Evolutionary conservation across 164 flowering plant species (phyloP).

Genomic region (Macadamia tetraphylla): DNA sequence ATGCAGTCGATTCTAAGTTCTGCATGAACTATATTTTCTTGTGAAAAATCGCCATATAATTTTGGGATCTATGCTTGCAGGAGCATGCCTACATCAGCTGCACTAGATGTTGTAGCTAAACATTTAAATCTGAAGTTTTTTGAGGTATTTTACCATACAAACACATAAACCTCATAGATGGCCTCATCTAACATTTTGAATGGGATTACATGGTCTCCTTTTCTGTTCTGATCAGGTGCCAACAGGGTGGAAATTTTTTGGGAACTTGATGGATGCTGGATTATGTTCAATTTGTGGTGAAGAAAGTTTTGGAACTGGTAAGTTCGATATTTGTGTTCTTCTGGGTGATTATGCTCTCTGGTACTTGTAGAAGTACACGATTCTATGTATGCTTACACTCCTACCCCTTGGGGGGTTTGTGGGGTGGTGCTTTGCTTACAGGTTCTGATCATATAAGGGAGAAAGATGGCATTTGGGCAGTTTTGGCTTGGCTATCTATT

Average conservation of each 20-base stretch:
- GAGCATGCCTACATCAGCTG: constrained; percentile 99
- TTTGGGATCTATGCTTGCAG: constrained; percentile 37
- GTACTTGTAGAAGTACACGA: no score
- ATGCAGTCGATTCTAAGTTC: neutral
- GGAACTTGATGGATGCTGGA: constrained; percentile 98
- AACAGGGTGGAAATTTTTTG: constrained; percentile 99
- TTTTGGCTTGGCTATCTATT: constrained; percentile 94
- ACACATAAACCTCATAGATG: neutral
- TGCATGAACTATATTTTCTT: neutral
- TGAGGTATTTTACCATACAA: constrained; percentile 46
- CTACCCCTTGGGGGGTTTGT: neutral
- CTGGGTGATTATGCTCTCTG: neutral
- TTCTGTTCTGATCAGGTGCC: constrained; percentile 59
- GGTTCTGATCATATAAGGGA: constrained; percentile 98
- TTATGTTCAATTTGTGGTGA: constrained; percentile 94
- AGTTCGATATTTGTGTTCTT: constrained; percentile 7
- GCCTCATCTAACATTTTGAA: constrained; percentile 1
- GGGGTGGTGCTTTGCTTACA: constrained; percentile 15
- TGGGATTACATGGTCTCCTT: neutral
- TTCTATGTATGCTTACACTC: neutral
- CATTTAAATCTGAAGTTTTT: constrained; percentile 78
- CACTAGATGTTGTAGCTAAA: constrained; percentile 96
- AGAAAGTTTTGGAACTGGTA: constrained; percentile 99
- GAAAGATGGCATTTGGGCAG: constrained; percentile 99
- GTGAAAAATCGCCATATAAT: neutral